Evolutionary conservation across 306 rosid species (phyloP).

Genomic region (Fagus crenata): DNA sequence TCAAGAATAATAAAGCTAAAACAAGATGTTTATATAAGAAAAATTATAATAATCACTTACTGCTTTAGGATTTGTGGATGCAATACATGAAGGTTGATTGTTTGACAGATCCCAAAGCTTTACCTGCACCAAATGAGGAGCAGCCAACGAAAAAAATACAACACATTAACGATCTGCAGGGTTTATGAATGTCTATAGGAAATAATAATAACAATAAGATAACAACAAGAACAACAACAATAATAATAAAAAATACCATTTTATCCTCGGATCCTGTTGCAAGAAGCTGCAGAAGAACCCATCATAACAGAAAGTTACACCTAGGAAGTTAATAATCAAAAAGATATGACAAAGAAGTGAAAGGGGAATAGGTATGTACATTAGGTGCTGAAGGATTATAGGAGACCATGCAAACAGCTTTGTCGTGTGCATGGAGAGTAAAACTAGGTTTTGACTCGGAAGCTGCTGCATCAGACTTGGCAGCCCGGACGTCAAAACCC

Average conservation of each 20-base stretch:
- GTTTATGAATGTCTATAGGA: neutral
- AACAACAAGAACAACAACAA: neutral
- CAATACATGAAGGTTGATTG: too few species aligned
- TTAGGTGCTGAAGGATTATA: slow-evolving; percentile 70
- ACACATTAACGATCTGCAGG: slow-evolving; percentile 16
- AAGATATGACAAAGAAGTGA: slow-evolving; percentile 14
- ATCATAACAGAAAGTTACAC: slow-evolving; percentile 27
- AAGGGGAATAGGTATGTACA: slow-evolving; percentile 42
- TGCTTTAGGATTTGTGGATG: too few species aligned
- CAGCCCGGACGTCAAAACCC: slow-evolving; percentile 79
- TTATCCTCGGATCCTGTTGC: slow-evolving; percentile 87
- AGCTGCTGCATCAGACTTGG: slow-evolving; percentile 42
- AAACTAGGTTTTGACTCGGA: slow-evolving; percentile 61
- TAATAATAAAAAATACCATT: slow-evolving; percentile 50
- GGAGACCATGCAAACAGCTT: slow-evolving; percentile 70
- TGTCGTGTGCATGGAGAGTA: slow-evolving; percentile 89
- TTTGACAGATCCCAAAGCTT: too few species aligned
- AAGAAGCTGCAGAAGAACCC: slow-evolving; percentile 56
- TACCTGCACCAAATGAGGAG: slow-evolving; percentile 23
- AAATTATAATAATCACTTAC: too few species aligned
- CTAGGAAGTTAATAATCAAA: slow-evolving; percentile 19
- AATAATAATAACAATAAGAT: neutral
- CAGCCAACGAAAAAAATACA: slow-evolving; percentile 1
- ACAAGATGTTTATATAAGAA: too few species aligned
- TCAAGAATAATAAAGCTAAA: too few species aligned